Evolutionary conservation across 257 asterid genomes (phyloP).

Genomic region (Petunia secreta): DNA sequence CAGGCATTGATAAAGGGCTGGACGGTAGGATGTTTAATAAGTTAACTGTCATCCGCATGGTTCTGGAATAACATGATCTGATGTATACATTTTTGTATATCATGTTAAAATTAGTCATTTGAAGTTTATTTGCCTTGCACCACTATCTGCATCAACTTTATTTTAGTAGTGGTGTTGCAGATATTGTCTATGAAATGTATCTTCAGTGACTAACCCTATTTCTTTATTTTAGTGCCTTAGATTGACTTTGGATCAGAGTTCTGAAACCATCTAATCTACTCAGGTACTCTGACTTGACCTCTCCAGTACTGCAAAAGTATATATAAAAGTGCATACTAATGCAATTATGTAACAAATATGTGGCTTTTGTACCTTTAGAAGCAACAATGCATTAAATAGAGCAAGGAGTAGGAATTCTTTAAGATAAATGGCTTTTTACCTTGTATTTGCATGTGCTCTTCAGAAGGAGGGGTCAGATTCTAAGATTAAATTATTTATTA

Average conservation of each 20-base stretch:
- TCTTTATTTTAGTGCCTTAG: background rate
- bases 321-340: background rate
- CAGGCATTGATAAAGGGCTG: background rate
- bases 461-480: background rate
- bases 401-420: background rate
- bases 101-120: no score
- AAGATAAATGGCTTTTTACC: background rate
- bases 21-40: background rate
- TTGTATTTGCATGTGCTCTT: background rate
- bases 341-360: background rate
- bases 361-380: background rate
- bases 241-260: background rate
- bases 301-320: background rate
- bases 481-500: slow-evolving; percentile 1
- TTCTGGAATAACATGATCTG: background rate
- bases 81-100: background rate
- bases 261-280: background rate
- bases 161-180: no score
- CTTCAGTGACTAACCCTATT: no score
- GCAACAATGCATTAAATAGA: background rate
- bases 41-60: background rate
- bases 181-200: no score
- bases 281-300: background rate
- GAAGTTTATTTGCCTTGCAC: no score
- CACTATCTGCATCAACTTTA: no score